Percentiles rank a stretch among this genome's conserved stretches.
phyloP scores from a whole-genome alignment of 441 rosid genomes.

The Syzygium malaccense region DNA sequence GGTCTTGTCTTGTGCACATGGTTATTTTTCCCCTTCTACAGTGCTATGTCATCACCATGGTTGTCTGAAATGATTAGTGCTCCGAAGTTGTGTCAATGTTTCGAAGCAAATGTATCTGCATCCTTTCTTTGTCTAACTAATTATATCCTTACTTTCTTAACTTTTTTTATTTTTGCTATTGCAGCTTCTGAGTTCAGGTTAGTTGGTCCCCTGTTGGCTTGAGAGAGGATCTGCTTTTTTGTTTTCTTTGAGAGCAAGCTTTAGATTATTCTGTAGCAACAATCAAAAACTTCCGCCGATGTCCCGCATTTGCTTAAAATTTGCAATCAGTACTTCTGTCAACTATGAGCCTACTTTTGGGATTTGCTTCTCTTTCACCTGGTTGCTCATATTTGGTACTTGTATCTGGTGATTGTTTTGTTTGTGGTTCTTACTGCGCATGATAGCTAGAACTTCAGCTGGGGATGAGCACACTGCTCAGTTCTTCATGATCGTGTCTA shows the following conservation, averaged over 20 bases:
- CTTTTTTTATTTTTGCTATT: not conserved
- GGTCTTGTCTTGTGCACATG: not conserved
- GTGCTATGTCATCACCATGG: not conserved
- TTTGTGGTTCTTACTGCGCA: not conserved
- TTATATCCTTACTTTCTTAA: not conserved
- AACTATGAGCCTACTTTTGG: not conserved
- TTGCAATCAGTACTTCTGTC: not conserved
- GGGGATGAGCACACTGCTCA: not conserved
- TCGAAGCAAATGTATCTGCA: not conserved
- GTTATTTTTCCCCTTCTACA: not conserved
- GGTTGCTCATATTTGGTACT: not conserved
- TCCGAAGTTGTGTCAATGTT: not conserved
- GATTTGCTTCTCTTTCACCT: not conserved
- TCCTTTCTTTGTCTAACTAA: not conserved
- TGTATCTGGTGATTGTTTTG: not conserved
- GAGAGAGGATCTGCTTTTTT: not conserved
- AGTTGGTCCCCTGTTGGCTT: not conserved
- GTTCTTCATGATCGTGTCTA: not conserved
- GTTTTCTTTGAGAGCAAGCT: not conserved
- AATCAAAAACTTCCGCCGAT: not conserved
- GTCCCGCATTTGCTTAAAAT: not conserved
- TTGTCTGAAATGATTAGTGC: not conserved
- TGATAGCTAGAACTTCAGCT: not conserved
- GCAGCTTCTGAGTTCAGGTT: not conserved
- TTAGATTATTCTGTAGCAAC: not conserved